These are phyloP conservation scores for Phalaenopsis equestris DNA, from an alignment of 106 monocot species.

Conservation along the genomic window DNA sequence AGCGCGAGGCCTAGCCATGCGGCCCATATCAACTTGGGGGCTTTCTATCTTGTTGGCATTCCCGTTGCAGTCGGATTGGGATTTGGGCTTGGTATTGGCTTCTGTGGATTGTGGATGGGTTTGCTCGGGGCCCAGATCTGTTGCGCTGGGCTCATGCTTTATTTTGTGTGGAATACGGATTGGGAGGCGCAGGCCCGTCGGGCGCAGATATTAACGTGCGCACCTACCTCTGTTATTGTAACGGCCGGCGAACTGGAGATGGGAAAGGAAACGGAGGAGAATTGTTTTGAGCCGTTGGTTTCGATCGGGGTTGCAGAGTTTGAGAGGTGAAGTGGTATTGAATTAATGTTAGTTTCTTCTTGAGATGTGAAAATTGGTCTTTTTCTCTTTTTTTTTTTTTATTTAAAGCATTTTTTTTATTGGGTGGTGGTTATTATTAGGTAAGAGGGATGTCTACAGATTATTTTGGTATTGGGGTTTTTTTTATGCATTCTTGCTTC, in stretches of 20 bases:
- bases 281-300: constrained; percentile 13
- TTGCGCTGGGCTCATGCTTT: constrained; percentile 26
- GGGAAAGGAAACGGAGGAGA: not conserved
- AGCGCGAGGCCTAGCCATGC: constrained; percentile 24
- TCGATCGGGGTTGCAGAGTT: constrained; percentile 8
- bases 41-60: constrained; percentile 28
- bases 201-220: constrained; percentile 19
- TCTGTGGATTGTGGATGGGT: constrained; percentile 25
- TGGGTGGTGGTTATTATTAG: not conserved
- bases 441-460: not conserved
- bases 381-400: not conserved
- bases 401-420: not conserved
- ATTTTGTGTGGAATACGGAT: constrained; percentile 22
- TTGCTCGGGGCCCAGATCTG: constrained; percentile 19
- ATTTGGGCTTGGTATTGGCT: constrained; percentile 17
- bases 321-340: not conserved
- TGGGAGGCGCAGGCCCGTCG: constrained; percentile 23
- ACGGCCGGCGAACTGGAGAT: not conserved
- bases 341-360: not conserved
- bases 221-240: too few species aligned
- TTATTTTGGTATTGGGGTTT: not conserved
- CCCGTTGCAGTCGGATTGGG: constrained; percentile 16
- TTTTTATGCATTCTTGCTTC: not conserved
- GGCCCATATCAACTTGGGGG: constrained; percentile 24
- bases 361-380: not conserved